Base-by-base conservation (phyloP, 2,329 filamentous ascomycete genomes). In the Aspergillus sp. region DNA sequence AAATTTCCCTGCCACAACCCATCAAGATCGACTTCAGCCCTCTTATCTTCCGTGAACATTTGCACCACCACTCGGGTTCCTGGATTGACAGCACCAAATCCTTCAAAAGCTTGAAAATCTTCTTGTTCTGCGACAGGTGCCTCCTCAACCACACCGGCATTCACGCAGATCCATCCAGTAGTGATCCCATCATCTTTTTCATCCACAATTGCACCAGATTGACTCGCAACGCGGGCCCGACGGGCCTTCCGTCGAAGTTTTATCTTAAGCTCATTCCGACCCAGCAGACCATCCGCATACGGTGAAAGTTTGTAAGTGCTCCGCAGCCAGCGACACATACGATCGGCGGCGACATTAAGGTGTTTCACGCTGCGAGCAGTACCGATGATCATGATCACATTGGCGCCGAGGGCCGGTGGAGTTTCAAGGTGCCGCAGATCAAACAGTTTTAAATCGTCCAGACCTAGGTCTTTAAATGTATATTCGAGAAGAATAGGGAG, bases 111-210 rank as follows among this genome's bases (percentile, higher is more conserved):
- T 13, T 54, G 53, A 13, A 62, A 58, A 19, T 54, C 58, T 19
- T 39, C 37, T 27, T 56, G 41, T 37, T 63, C 61, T 30, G 68
- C 58, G 4, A 65, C 57, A 37, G 57, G 52, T 2, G 56, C 73
- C 19, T 79, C 78, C 39, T 85, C 80, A 1, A 89, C 77, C 13
- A 80, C 80, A 4, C 88, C 88, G 7, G 93, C 79, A 63, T 95
- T 94, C 51, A 97, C 87, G 68, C 93, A 98, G 17, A 98, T 86
- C 93, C 93, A 98, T 7, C 90, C 90, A 1, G 91, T 96, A 10
- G 86, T 84, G 45, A 95, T 87, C 2, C 90, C 91, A 61, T 96
- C 88, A 58, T 95, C 90, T 9, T 81, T 80, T 5, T 81, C 74
- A 35, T 70, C 66, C 6, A 69, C 55, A 42, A 74, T 71, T 42